Evolutionary conservation across 2,329 filamentous ascomycete species (phyloP).

Genomic region (Boeremia exigua): DNA sequence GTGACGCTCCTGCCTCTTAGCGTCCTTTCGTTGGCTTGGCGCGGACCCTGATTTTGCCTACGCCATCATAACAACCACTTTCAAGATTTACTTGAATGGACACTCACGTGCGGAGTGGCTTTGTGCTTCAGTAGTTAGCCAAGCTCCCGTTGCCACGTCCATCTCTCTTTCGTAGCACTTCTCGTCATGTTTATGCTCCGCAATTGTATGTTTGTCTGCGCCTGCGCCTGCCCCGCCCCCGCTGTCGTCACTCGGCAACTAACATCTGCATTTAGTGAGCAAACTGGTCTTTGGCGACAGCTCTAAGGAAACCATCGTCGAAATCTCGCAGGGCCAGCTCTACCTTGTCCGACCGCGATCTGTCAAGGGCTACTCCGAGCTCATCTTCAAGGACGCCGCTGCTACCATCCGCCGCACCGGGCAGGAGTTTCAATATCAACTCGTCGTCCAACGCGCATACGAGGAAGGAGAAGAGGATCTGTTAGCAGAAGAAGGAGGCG

Average conservation of each 20-base stretch:
- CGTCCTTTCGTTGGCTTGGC: constrained; percentile 9
- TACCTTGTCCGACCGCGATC: constrained; percentile 95
- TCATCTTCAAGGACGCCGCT: constrained; percentile 97
- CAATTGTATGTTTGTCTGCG: constrained; percentile 43
- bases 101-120: constrained; percentile 10
- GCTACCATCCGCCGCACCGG: constrained; percentile 91
- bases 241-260: constrained; percentile 29
- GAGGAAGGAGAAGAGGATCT: constrained; percentile 96
- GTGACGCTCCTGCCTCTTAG: constrained; percentile 6
- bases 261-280: constrained; percentile 65
- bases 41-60: constrained; percentile 8
- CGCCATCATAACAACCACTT: constrained; percentile 17
- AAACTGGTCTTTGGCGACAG: constrained; percentile 91
- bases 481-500: constrained; percentile 85
- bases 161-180: constrained; percentile 11
- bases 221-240: constrained; percentile 33
- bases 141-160: constrained; percentile 30
- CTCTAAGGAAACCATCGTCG: constrained; percentile 90
- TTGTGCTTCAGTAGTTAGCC: constrained; percentile 17
- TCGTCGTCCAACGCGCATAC: constrained; percentile 94
- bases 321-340: constrained; percentile 93
- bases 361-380: constrained; percentile 96
- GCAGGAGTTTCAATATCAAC: constrained; percentile 96
- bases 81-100: constrained; percentile 12
- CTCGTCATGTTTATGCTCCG: constrained; percentile 51